Conservation (phyloP, 176 grass and related monocot species). For the Carex myosuroides region DNA sequence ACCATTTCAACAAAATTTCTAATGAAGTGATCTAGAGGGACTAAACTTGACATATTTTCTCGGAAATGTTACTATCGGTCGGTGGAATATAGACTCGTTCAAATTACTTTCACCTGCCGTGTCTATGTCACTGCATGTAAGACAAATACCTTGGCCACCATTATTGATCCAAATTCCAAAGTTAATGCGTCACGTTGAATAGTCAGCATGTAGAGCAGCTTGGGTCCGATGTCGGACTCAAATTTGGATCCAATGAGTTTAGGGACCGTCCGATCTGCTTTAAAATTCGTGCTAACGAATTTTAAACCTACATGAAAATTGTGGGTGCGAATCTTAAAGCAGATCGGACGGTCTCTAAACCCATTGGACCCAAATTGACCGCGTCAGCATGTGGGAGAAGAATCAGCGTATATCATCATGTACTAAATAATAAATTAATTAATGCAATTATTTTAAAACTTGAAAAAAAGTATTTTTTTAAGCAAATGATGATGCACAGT, state of each 20-base stretch:
- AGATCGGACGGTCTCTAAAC: too few relatives aligned
- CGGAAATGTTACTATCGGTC: neutral
- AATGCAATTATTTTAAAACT: neutral
- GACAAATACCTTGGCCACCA: neutral
- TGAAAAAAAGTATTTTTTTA: neutral
- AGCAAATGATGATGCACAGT: too few relatives aligned
- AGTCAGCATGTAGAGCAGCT: neutral
- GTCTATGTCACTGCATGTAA: neutral
- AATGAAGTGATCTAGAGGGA: too few relatives aligned
- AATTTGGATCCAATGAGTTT: too few relatives aligned
- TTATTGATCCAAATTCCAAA: neutral
- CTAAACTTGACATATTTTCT: neutral
- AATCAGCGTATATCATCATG: neutral
- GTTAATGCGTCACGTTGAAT: neutral
- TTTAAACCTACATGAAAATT: too few relatives aligned
- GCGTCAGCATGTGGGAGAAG: neutral
- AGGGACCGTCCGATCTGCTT: too few relatives aligned
- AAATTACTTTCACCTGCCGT: neutral
- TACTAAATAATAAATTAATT: neutral
- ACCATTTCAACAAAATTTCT: neutral
- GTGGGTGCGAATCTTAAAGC: too few relatives aligned
- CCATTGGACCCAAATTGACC: too few relatives aligned
- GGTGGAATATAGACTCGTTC: neutral
- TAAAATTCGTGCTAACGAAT: too few relatives aligned
- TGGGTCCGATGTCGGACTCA: too few relatives aligned